These are phyloP conservation scores for Sistotremastrum niveocremeum DNA, from an alignment of 768 basidiomycete genomes.

Conservation along the genomic window DNA sequence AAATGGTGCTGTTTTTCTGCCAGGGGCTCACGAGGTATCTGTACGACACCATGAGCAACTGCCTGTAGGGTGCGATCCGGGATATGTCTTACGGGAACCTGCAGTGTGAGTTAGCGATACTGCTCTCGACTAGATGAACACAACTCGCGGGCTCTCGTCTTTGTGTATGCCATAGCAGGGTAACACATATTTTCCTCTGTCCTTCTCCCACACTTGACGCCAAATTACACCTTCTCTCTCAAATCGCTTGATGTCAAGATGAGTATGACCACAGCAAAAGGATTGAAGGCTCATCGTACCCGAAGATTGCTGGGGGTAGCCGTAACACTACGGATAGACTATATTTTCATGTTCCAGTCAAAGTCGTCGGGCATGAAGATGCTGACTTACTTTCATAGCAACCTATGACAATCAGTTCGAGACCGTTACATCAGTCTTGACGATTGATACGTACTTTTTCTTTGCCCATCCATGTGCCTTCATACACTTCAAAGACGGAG, in stretches of 20 bases:
- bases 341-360: no score
- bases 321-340: constrained; percentile 38
- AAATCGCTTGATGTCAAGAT: constrained; percentile 27
- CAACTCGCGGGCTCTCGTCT: constrained; percentile 34
- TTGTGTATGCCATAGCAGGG: constrained; percentile 47
- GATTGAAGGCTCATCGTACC: constrained; percentile 16
- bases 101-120: neutral
- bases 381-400: no score
- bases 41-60: neutral
- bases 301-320: constrained; percentile 30
- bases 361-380: no score
- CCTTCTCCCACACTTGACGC: constrained; percentile 38
- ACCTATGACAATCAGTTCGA: no score
- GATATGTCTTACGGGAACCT: no score
- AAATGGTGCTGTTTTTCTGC: constrained; percentile 36
- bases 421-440: no score
- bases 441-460: constrained; percentile 32
- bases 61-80: no score
- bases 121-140: neutral
- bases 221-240: constrained; percentile 40
- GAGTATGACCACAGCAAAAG: constrained; percentile 1
- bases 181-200: constrained; percentile 36
- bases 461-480: constrained; percentile 38
- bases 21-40: constrained; percentile 49
- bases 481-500: constrained; percentile 36